A percentile compares a stretch with the other conserved stretches of the same genome.
phyloP scores from a whole-genome alignment of 208 protist species.

The Porcisia deanei region DNA sequence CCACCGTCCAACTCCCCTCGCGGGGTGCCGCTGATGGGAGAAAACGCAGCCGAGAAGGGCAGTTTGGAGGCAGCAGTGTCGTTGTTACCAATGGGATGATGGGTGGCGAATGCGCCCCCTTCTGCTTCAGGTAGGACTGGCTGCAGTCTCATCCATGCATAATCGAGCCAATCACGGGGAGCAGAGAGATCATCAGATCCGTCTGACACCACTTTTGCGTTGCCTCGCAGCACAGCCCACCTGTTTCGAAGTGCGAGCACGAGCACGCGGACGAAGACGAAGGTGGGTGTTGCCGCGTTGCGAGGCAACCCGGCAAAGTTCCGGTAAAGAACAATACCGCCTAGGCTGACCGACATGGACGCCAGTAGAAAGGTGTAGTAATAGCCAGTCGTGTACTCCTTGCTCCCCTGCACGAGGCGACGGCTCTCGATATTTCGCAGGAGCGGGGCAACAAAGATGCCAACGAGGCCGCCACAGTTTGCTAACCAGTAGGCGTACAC shows the following conservation, averaged over 20 bases:
- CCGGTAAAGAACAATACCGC: conserved; percentile 29
- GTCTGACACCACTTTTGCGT: neutral
- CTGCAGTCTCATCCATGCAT: conserved; percentile 7
- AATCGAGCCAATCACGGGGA: conserved; percentile 23
- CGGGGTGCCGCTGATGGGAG: neutral
- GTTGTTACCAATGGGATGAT: neutral
- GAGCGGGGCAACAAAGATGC: conserved; percentile 61
- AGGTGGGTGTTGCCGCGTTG: conserved; percentile 43
- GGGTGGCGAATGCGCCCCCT: neutral
- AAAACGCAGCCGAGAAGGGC: neutral
- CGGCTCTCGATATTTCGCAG: conserved; percentile 43
- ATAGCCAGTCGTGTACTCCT: conserved; percentile 54
- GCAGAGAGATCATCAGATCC: neutral
- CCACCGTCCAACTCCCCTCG: neutral
- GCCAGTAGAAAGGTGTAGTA: conserved; percentile 60
- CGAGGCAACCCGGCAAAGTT: conserved; percentile 30
- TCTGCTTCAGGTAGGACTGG: neutral
- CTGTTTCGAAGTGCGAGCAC: conserved; percentile 31
- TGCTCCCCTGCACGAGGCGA: conserved; percentile 26
- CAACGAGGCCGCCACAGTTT: conserved; percentile 55
- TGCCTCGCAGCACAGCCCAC: conserved; percentile 7
- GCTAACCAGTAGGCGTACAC: conserved; percentile 53
- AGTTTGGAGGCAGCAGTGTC: neutral
- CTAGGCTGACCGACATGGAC: conserved; percentile 37
- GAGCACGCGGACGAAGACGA: conserved; percentile 54